phyloP scores from a whole-genome alignment of 768 basidiomycete species.

The Lepiota venenata region DNA sequence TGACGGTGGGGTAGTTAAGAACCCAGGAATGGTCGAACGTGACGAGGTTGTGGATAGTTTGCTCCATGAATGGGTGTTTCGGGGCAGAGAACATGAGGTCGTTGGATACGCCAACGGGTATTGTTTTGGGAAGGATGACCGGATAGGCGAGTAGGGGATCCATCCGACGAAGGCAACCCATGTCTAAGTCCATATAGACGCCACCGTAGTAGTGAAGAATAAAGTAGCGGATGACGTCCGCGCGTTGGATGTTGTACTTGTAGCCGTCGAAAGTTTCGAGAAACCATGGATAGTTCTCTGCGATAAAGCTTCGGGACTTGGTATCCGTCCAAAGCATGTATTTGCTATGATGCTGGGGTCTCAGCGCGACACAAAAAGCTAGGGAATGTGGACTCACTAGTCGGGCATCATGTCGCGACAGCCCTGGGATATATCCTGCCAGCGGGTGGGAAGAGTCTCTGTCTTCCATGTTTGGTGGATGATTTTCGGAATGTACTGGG shows the following conservation, averaged over 20 bases:
- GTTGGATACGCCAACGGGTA: conserved; percentile 96
- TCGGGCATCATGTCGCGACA: conserved; percentile 93
- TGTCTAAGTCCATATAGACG: conserved; percentile 94
- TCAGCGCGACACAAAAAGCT: conserved; percentile 10
- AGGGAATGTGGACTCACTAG: conserved; percentile 63
- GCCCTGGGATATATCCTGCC: conserved; percentile 76
- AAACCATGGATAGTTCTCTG: conserved; percentile 86
- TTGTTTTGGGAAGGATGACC: conserved; percentile 91
- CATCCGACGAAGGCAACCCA: conserved; percentile 84
- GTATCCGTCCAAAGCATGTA: conserved; percentile 99
- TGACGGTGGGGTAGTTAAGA: conserved; percentile 98
- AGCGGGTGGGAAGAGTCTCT: conserved; percentile 75
- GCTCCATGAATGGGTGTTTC: conserved; percentile 83
- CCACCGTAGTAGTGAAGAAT: conserved; percentile 95
- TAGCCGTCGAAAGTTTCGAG: conserved; percentile 92
- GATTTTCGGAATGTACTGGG: conserved; percentile 85
- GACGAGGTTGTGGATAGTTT: conserved; percentile 88
- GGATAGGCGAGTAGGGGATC: conserved; percentile 85
- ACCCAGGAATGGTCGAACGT: conserved; percentile 93
- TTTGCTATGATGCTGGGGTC: conserved; percentile 50
- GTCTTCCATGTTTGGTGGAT: conserved; percentile 99
- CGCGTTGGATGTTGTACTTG: conserved; percentile 89
- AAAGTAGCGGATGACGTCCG: conserved; percentile 98
- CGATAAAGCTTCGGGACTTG: conserved; percentile 85
- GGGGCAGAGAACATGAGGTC: conserved; percentile 93